Base-by-base conservation (phyloP, 306 rosid genomes). In the Vicia sativa region DNA sequence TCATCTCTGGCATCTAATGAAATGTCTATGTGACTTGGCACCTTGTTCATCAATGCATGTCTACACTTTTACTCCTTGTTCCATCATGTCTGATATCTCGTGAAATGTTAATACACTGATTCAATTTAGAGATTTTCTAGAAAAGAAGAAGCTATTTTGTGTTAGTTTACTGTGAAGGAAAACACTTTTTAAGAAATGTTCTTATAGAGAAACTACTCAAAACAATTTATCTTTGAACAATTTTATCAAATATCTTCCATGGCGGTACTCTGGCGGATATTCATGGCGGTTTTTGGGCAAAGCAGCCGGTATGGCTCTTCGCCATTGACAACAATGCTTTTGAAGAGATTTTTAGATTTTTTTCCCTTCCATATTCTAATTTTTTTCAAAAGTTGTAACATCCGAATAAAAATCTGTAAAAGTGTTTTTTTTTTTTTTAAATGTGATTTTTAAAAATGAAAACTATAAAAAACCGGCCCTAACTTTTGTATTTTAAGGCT, bases 61-160 rank as follows among this genome's bases (percentile, higher is more conserved):
- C 12, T 50, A 25, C 21, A 5, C 35, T 53, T 12, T 61, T 1
- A 10, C 52, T 23, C n/a, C n/a, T n/a, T 67, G 21, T 46, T 62
- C 50, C 19, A 25, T 67, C 38, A 38, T 19, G 7, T 43, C 45
- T 69, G 67, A 60, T 68, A 55, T 54, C 58, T 55, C 45, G 56
- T 63, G 35, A 11, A 55, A 68, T 57, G 75, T 55, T 55, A 57
- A 13, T 44, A 26, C 31, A 37, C 44, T 3, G 14, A 53, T 72
- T 21, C 69, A 13, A 54, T 38, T 39, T 39, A 34, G 44, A 39
- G 13, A 39, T 2, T 39, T 2, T 39, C 38, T 39, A 39, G 44
- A 10, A 39, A 39, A 39, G 13, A 9, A 39, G n/a, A 39, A 9
- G 38, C 44, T 10, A 38, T 38, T 38, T 38, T 39, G 44, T 39